Conservation (phyloP, 331 rosid genomes). For the Rhamnella rubrinervis region DNA sequence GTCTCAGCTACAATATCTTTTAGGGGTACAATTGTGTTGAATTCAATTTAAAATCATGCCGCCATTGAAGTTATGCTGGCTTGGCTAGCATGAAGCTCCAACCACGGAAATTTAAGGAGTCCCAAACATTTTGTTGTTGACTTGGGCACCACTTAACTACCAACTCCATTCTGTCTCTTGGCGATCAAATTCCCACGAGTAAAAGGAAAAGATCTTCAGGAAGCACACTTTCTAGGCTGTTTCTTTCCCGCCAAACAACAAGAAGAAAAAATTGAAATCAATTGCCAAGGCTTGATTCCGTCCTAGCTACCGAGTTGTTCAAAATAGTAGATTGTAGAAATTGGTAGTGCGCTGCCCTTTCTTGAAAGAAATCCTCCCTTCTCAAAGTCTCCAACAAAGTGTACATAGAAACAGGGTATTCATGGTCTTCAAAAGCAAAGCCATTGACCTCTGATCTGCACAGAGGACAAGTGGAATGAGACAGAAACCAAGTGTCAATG, state of each 20-base stretch:
- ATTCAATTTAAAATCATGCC: no score
- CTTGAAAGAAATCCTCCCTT: conserved; percentile 16
- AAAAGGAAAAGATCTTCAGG: no score
- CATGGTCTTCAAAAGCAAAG: conserved; percentile 1
- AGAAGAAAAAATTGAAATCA: neutral
- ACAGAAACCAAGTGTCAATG: conserved; percentile 48
- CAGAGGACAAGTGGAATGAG: conserved; percentile 52
- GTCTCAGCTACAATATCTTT: no score
- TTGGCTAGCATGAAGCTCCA: no score
- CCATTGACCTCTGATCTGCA: conserved; percentile 43
- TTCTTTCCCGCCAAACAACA: neutral
- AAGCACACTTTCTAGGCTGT: neutral
- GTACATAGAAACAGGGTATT: neutral
- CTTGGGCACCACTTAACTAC: no score
- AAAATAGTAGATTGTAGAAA: neutral
- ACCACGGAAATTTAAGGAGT: no score
- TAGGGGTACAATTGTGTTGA: no score
- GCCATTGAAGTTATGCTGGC: no score
- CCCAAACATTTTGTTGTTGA: no score
- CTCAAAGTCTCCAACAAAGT: conserved; percentile 13
- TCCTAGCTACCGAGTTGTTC: neutral
- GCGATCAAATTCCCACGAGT: no score
- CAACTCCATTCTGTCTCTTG: no score
- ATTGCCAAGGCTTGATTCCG: neutral
- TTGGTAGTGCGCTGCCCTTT: conserved; percentile 23